Percentiles rank a stretch among this genome's conserved stretches.
Evolutionary conservation across 805 yeast species (phyloP).

Genomic region (Scheffersomyces coipomensis): DNA sequence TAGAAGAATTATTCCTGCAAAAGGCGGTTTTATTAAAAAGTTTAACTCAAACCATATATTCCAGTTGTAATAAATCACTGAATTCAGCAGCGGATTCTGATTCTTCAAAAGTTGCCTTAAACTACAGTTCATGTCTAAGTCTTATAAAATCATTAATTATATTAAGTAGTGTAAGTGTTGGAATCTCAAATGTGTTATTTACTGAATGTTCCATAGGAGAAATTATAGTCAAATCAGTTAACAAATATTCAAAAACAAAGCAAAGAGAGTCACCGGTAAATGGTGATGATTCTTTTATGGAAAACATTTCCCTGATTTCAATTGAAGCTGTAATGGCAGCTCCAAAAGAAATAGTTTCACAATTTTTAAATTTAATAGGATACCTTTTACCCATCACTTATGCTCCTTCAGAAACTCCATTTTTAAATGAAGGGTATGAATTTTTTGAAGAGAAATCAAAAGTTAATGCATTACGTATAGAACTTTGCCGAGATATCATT

Average conservation of each 20-base stretch:
- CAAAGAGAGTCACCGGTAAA: constrained; percentile 2
- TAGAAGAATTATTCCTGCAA: constrained; percentile 42
- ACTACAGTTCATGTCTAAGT: constrained; percentile 37
- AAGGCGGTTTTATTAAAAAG: constrained; percentile 20
- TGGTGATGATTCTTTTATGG: neutral
- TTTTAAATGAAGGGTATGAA: constrained; percentile 17
- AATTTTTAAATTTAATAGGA: constrained; percentile 55
- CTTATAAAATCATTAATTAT: constrained; percentile 45
- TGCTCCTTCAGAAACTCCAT: constrained; percentile 27
- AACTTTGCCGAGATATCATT: constrained; percentile 23
- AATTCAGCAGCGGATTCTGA: constrained; percentile 11
- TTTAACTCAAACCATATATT: constrained; percentile 18
- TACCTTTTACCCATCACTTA: constrained; percentile 54
- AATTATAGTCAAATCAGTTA: constrained; percentile 47
- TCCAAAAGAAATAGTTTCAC: constrained; percentile 62
- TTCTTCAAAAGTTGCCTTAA: constrained; percentile 19
- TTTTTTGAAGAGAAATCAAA: constrained; percentile 18
- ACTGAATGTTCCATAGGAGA: constrained; percentile 48
- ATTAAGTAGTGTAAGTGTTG: constrained; percentile 43
- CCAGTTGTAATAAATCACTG: constrained; percentile 25
- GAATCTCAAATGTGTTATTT: constrained; percentile 43
- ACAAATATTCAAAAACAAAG: constrained; percentile 43
- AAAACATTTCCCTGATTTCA: constrained; percentile 29
- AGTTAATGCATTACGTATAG: constrained; percentile 31
- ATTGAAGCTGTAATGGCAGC: constrained; percentile 73